Base-by-base conservation (phyloP, 2,329 filamentous ascomycete genomes). In the Fusarium pseudograminearum region DNA sequence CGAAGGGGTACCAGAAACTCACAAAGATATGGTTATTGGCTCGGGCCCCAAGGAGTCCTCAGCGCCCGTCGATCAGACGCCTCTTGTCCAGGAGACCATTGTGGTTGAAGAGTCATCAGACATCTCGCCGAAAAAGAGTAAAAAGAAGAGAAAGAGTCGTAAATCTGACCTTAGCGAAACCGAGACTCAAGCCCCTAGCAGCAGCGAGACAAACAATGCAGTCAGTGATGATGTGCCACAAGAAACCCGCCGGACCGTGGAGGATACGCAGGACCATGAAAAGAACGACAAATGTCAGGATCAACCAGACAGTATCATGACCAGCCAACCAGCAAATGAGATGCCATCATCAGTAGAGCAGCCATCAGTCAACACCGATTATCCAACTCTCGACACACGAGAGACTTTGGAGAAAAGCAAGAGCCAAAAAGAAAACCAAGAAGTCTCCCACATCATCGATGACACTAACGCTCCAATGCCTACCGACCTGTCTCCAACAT, bases 121-220 rank as follows among this genome's bases (percentile, higher is more conserved):
- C 20, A 14, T 16, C n/a, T 44, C 34, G 22, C 24, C 46, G 20
- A 63, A 68, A 28, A 58, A 54, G 62, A 68, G 46, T 28, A 70
- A 53, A 45, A 57, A 70, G 22, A 57, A 38, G 12, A 36, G 41
- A 11, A 48, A 56, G 36, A 30, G 33, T 47, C 53, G 47, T 16
- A 40, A 54, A 36, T 53, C 51, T 16, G 22, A 15, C 24, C 31
- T 45, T 30, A 47, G 26, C 22, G 34, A 38, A 38, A 38, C n/a
- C 26, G 48, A 64, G 8, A 36, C 15, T 26, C 38, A 20, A n/a
- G 26, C 30, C 11, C 28, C 22, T 20, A 33, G 30, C 24, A 36
- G 30, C 24, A 47, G 11, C 24, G 42, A 61, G 15, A 18, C 26
- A 33, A 22, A 31, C 20, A 30, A 51, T 24, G 28, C 24, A 18